Percentiles rank a stretch among this genome's conserved stretches.
Evolutionary conservation across 441 rosid species (phyloP).

Genomic region (Erodium moschatum): DNA sequence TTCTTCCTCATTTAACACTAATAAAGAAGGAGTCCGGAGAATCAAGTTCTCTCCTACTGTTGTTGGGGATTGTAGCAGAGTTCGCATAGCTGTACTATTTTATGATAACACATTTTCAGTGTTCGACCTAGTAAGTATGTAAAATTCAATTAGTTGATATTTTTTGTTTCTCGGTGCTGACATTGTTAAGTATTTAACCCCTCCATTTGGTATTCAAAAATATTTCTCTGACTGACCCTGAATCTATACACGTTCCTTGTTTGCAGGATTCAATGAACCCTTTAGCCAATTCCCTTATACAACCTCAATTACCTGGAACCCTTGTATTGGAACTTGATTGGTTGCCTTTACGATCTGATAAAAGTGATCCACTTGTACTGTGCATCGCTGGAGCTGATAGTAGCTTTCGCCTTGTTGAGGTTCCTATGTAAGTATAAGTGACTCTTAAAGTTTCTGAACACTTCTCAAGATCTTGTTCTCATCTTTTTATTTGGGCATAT

Average conservation of each 20-base stretch:
- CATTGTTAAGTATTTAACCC: neutral
- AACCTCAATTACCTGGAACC: conserved; percentile 93
- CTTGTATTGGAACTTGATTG: conserved; percentile 95
- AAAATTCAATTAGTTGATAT: conserved; percentile 15
- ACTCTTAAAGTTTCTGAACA: neutral
- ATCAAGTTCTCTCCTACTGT: conserved; percentile 94
- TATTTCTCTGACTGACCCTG: conserved; percentile 15
- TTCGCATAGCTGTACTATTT: conserved; percentile 90
- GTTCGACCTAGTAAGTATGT: conserved; percentile 75
- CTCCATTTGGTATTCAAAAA: neutral
- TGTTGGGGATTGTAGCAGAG: conserved; percentile 87
- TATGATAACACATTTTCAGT: conserved; percentile 90
- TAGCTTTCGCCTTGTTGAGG: conserved; percentile 86
- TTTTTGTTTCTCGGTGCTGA: neutral
- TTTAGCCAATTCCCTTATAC: conserved; percentile 84
- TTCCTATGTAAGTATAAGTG: conserved; percentile 52
- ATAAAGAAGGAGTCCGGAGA: conserved; percentile 87
- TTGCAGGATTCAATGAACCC: conserved; percentile 92
- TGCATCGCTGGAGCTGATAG: conserved; percentile 98
- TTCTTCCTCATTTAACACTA: conserved; percentile 86
- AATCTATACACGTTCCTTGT: conserved; percentile 18
- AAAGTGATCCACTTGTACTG: conserved; percentile 70
- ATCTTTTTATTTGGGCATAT: neutral
- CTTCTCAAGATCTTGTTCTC: neutral
- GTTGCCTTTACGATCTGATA: conserved; percentile 74